Evolutionary conservation across 257 asterid species (phyloP).

Genomic region (Coffea eugenioides): DNA sequence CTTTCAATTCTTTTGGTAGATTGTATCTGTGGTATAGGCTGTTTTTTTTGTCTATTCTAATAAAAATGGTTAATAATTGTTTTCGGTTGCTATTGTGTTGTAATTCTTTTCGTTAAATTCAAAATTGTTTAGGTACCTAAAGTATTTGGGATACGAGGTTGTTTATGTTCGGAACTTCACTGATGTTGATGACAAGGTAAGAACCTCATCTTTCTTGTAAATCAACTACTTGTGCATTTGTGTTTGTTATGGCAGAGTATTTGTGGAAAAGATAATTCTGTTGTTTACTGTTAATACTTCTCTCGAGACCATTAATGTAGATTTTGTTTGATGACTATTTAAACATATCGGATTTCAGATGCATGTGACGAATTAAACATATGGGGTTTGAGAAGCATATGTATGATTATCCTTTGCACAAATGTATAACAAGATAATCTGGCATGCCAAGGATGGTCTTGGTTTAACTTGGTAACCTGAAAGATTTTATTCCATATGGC

Average conservation of each 20-base stretch:
- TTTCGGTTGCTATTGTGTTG: not conserved
- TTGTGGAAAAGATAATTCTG: not conserved
- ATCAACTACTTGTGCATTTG: not conserved
- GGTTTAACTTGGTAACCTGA: not conserved
- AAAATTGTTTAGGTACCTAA: constrained; percentile 52
- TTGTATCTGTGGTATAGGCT: not conserved
- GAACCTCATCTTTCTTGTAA: constrained; percentile 15
- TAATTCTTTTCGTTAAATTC: constrained; percentile 11
- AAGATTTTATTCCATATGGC: not conserved
- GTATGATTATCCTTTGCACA: not conserved
- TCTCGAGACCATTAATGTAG: not conserved
- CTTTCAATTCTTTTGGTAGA: not conserved
- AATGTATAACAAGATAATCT: not conserved
- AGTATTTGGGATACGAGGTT: constrained; percentile 74
- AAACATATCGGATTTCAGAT: not conserved
- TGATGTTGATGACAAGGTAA: constrained; percentile 93
- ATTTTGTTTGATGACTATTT: not conserved
- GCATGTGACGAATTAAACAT: not conserved
- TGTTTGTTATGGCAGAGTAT: not conserved
- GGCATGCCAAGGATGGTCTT: not conserved
- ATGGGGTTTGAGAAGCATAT: not conserved
- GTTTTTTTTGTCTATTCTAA: not conserved
- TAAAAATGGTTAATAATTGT: not conserved
- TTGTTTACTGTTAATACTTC: not conserved
- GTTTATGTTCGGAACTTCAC: constrained; percentile 89